These are phyloP conservation scores for Pleoardoris graminearum DNA, from an alignment of 2,329 filamentous ascomycete genomes.

Conservation along the genomic window DNA sequence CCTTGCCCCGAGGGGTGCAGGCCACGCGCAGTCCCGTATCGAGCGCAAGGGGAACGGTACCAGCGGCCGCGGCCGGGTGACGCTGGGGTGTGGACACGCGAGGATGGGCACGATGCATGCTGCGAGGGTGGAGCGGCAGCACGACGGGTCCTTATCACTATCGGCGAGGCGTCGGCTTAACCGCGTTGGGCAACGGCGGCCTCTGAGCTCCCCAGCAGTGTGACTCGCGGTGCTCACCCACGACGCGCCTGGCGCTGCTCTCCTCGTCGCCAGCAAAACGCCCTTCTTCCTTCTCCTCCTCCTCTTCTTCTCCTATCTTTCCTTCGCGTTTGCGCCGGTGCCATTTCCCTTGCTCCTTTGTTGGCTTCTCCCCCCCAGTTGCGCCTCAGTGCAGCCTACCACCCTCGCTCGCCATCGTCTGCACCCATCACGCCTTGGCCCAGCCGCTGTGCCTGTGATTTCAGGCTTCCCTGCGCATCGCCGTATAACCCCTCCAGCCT, in stretches of 20 bases:
- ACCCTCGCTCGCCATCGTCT: slow-evolving; percentile 7
- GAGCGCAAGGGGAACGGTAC: not conserved
- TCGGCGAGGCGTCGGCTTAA: not conserved
- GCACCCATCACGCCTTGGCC: slow-evolving; percentile 2
- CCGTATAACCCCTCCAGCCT: not conserved
- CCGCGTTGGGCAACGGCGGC: slow-evolving; percentile 1
- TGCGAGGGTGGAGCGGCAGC: not conserved
- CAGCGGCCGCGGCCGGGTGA: not conserved
- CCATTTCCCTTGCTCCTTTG: not conserved
- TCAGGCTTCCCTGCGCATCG: not conserved
- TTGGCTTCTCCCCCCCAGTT: not conserved
- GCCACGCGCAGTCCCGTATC: too few relatives aligned
- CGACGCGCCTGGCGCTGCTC: slow-evolving; percentile 5
- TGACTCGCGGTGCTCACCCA: slow-evolving; percentile 7
- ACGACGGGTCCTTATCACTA: slow-evolving; percentile 1
- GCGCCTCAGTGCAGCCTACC: not conserved
- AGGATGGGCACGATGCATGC: not conserved
- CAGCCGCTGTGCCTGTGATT: not conserved
- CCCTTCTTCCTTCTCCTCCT: not conserved
- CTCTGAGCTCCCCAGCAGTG: slow-evolving; percentile 6
- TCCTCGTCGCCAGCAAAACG: not conserved
- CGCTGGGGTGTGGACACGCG: not conserved
- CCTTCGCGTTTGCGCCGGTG: not conserved
- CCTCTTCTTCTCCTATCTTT: not conserved
- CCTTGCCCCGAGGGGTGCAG: not conserved